These are phyloP conservation scores for Colletotrichum sublineola DNA, from an alignment of 2,329 filamentous ascomycete genomes.

Conservation along the genomic window DNA sequence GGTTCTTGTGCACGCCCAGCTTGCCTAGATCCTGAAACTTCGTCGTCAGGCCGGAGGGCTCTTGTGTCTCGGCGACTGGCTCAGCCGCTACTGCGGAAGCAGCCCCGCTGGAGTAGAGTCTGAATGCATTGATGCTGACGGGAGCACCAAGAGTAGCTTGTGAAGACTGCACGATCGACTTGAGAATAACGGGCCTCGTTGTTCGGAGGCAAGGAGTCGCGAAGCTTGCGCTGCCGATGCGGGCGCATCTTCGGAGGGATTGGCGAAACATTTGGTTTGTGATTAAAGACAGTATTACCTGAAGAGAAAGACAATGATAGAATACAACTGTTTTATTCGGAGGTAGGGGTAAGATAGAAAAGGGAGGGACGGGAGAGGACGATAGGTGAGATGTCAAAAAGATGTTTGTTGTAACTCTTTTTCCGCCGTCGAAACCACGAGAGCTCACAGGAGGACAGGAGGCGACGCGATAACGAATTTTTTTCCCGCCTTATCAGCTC, in stretches of 20 bases:
- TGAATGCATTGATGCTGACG: constrained; percentile 29
- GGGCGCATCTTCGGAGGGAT: constrained; percentile 56
- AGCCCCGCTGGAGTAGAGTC: constrained; percentile 58
- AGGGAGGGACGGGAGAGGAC: not conserved
- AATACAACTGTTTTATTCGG: constrained; percentile 11
- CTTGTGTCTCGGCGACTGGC: constrained; percentile 27
- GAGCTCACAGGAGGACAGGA: constrained; percentile 41
- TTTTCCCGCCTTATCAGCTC: constrained; percentile 34
- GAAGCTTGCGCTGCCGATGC: constrained; percentile 49
- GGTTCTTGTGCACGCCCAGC: constrained; percentile 70
- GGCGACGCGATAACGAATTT: constrained; percentile 45
- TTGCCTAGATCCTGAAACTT: constrained; percentile 58
- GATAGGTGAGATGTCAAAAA: not conserved
- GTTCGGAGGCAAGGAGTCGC: constrained; percentile 32
- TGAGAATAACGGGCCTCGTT: constrained; percentile 35
- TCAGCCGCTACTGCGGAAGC: constrained; percentile 46
- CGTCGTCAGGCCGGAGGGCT: constrained; percentile 42
- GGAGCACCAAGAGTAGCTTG: constrained; percentile 27
- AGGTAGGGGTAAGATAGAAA: not conserved
- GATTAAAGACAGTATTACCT: constrained; percentile 23
- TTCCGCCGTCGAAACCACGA: constrained; percentile 14
- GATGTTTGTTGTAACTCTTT: constrained; percentile 24
- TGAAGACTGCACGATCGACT: constrained; percentile 35
- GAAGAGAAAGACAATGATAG: constrained; percentile 5
- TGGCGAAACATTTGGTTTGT: constrained; percentile 43